phyloP scores from a whole-genome alignment of 345 rosid species.

The Gossypium thurberi region DNA sequence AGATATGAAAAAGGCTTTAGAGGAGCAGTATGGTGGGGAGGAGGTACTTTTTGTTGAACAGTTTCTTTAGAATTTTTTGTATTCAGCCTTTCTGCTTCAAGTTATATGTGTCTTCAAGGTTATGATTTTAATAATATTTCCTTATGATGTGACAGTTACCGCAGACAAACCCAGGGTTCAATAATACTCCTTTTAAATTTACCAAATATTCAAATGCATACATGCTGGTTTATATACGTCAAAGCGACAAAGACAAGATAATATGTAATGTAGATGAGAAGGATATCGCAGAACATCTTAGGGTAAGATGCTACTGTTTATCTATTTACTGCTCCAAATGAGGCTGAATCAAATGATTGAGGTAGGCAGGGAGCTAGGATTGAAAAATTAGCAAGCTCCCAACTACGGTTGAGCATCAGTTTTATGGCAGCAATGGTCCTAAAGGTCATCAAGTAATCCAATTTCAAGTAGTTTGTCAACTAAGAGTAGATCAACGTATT shows the following conservation, averaged over 20 bases:
- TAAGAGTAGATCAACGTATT: background rate
- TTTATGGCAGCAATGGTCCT: background rate
- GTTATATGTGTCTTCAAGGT: conserved; percentile 3
- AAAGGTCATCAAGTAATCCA: background rate
- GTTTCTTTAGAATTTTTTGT: background rate
- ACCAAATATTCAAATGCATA: conserved; percentile 94
- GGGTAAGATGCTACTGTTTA: conserved; percentile 49
- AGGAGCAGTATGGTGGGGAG: conserved; percentile 99
- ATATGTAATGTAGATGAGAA: conserved; percentile 93
- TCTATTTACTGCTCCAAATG: background rate
- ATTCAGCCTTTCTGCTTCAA: conserved; percentile 2
- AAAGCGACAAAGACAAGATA: conserved; percentile 91
- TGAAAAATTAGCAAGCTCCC: background rate
- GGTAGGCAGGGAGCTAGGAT: background rate
- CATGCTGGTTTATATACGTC: conserved; percentile 98
- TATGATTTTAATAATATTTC: conserved; percentile 18
- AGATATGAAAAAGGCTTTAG: conserved; percentile 81
- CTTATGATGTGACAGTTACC: conserved; percentile 53
- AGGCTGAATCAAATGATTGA: background rate
- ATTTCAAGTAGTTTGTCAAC: conserved; percentile 12
- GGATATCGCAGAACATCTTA: conserved; percentile 91
- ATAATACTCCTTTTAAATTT: conserved; percentile 80
- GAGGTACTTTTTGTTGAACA: conserved; percentile 46
- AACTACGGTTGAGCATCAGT: background rate
- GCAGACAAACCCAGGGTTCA: conserved; percentile 87